Base-by-base conservation (phyloP, 148 eudicot genomes). In the Heliosperma pusillum region DNA sequence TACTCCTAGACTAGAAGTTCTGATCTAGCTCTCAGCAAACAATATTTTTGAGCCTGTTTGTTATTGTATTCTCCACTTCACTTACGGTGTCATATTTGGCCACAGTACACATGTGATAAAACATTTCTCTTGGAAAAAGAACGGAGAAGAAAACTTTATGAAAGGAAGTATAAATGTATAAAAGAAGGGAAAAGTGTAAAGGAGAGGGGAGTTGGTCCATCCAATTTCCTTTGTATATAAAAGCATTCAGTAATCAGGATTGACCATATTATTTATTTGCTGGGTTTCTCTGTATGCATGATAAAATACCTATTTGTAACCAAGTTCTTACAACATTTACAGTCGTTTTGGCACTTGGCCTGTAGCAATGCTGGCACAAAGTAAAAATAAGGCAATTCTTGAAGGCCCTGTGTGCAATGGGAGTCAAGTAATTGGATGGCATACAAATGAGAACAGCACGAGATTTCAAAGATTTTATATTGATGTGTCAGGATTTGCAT, bases 311-410 rank as follows among this genome's bases (percentile, higher is more conserved):
- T 24, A 29, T 24, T 50, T 47, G 72, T 44, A 6, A 29, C 24
- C 13, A 65, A 29, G 22, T 62, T 42, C 47, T 74, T 59, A 10
- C 27, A 36, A 22, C 57, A n/a, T 71, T 24, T 70, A 7, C 76
- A 94, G 97, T 79, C 98, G 90, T 76, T 95, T 95, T 83, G 98
- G 97, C 87, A 95, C 97, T 27, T 95, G 98, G 98, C 98, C 98
- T 61, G 96, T 95, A 78, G 98, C 88, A 47, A 95, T 95, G 98
- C 89, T 95, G 73, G 89, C 91, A 53, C 93, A 86, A 79, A 85
- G 89, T 77, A 95, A 95, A 88, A 88, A 72, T 77, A 92, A 90
- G 84, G 96, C 96, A 7, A 81, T 88, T 70, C 66, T 95, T 69
- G 98, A 95, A 85, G 98, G 98, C 68, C 96, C 97, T 52, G 90